Evolutionary conservation across 208 protist genomes (phyloP).

Genomic region (Crithidia thermophila): DNA sequence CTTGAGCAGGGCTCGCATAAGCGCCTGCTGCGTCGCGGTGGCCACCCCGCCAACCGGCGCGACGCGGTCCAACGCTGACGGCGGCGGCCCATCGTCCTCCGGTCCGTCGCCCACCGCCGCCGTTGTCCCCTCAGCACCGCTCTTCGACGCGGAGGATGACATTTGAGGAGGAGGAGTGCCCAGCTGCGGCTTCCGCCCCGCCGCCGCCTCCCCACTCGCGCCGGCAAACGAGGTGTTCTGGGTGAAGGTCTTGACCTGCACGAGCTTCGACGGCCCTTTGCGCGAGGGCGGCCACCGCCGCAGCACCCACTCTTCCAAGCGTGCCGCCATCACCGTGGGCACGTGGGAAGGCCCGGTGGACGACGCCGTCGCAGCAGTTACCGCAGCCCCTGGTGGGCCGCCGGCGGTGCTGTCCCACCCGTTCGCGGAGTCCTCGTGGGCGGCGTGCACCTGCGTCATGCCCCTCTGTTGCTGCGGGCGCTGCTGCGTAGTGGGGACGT

Average conservation of each 20-base stretch:
- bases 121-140: neutral
- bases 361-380: neutral
- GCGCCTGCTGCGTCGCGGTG: slow-evolving; percentile 45
- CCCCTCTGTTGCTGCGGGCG: neutral
- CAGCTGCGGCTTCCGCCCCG: too few species aligned
- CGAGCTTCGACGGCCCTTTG: neutral
- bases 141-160: too few species aligned
- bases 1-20: slow-evolving; percentile 46
- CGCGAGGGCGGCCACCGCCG: slow-evolving; percentile 22
- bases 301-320: slow-evolving; percentile 38
- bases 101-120: neutral
- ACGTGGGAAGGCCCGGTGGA: neutral
- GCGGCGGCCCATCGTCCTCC: neutral
- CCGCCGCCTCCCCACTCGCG: neutral
- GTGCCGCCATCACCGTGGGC: slow-evolving; percentile 25
- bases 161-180: too few species aligned
- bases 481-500: neutral
- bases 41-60: slow-evolving; percentile 44
- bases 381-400: neutral
- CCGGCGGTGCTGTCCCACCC: neutral
- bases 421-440: neutral
- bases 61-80: slow-evolving; percentile 19
- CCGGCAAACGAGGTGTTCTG: too few species aligned
- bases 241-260: neutral
- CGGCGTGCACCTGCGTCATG: neutral